phyloP scores from a whole-genome alignment of 2,329 filamentous ascomycete genomes.

The Parastagonospora nodorum region DNA sequence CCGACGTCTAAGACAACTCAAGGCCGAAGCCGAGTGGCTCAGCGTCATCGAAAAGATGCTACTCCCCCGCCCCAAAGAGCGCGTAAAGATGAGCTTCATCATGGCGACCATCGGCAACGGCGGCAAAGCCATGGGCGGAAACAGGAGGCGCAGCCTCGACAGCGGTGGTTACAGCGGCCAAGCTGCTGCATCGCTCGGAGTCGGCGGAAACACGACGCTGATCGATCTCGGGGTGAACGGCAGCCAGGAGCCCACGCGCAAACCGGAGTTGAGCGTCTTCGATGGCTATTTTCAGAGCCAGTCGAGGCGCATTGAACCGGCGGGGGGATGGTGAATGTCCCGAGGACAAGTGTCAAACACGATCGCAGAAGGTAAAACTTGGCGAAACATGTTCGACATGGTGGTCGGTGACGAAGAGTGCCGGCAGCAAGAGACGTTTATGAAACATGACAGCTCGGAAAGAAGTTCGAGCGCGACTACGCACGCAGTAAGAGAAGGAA shows the following conservation, averaged over 20 bases:
- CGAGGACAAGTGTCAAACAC: conserved; percentile 7
- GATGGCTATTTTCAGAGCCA: conserved; percentile 45
- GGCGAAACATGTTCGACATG: conserved; percentile 17
- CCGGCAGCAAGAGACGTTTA: not conserved
- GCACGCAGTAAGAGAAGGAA: not conserved
- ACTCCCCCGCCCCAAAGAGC: conserved; percentile 34
- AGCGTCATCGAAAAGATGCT: conserved; percentile 46
- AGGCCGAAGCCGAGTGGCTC: conserved; percentile 41
- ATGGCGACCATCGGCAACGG: conserved; percentile 33
- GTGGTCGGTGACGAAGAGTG: not conserved
- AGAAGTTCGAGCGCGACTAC: not conserved
- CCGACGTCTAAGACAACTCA: conserved; percentile 38
- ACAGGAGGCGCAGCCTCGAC: conserved; percentile 43
- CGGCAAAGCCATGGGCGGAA: conserved; percentile 33
- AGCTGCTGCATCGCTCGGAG: conserved; percentile 23
- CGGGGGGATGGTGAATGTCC: conserved; percentile 23
- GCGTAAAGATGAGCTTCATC: conserved; percentile 41
- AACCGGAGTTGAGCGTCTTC: conserved; percentile 42
- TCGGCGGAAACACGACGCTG: conserved; percentile 13
- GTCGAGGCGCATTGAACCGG: conserved; percentile 26
- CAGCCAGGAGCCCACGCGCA: conserved; percentile 11
- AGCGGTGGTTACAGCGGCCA: conserved; percentile 41
- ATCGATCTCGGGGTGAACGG: conserved; percentile 18
- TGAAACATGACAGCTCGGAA: conserved; percentile 9
- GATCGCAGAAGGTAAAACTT: conserved; percentile 10